phyloP scores from a whole-genome alignment of 768 basidiomycete genomes.

The Polyporus arcularius region DNA sequence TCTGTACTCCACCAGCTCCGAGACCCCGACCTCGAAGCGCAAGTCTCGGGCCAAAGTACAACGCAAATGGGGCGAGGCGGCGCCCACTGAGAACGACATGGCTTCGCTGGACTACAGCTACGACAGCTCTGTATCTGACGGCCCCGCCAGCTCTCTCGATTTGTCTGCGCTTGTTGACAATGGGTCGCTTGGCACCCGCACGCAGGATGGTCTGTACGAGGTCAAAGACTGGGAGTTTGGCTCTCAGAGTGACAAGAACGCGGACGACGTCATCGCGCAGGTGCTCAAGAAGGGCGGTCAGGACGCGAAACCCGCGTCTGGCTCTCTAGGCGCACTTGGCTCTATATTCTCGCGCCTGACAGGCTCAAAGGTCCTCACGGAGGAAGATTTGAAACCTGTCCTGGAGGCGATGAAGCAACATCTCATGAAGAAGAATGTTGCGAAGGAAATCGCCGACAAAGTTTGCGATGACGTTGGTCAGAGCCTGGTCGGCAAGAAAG shows the following conservation, averaged over 20 bases:
- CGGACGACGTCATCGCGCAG: conserved; percentile 56
- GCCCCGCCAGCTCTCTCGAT: conserved; percentile 39
- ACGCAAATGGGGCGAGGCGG: conserved; percentile 91
- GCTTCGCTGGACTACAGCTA: conserved; percentile 86
- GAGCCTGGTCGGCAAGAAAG: conserved; percentile 85
- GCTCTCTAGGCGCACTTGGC: conserved; percentile 65
- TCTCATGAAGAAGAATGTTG: conserved; percentile 98
- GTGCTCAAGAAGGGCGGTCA: conserved; percentile 49
- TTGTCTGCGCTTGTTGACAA: conserved; percentile 66
- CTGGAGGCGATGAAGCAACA: conserved; percentile 96
- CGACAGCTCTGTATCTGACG: conserved; percentile 48
- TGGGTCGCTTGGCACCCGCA: conserved; percentile 75
- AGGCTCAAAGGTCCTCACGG: conserved; percentile 79
- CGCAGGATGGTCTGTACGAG: conserved; percentile 70
- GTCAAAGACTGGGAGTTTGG: conserved; percentile 84
- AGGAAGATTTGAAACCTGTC: conserved; percentile 84
- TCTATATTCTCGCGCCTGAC: conserved; percentile 85
- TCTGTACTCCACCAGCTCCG: conserved; percentile 47
- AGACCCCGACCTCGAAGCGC: conserved; percentile 44
- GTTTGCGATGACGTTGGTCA: conserved; percentile 95
- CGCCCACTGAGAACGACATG: conserved; percentile 86
- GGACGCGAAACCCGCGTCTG: conserved; percentile 21
- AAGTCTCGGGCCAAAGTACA: conserved; percentile 67
- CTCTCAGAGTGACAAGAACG: conserved; percentile 37
- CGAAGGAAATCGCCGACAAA: conserved; percentile 92